Conservation (phyloP, 371 early-diverging fungal genomes). For the Rhizopus arrhizus region DNA sequence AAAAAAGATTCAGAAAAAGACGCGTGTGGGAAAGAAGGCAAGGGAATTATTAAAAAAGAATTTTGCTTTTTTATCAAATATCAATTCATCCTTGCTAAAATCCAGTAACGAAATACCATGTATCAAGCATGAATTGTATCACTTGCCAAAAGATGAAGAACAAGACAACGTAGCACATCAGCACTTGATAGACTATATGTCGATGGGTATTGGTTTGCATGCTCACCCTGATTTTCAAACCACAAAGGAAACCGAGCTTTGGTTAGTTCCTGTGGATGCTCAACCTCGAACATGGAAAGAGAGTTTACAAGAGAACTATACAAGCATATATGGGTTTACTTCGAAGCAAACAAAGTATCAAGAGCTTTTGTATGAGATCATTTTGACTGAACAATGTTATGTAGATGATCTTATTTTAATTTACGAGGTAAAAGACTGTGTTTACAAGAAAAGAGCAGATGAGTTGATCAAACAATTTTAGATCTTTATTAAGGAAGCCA, state of each 20-base stretch:
- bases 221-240: background rate
- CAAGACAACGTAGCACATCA: constrained; percentile 15
- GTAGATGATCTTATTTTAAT: constrained; percentile 62
- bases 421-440: constrained; percentile 49
- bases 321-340: constrained; percentile 9
- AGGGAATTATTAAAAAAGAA: constrained; percentile 24
- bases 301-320: constrained; percentile 7
- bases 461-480: background rate
- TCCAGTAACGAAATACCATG: constrained; percentile 5
- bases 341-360: constrained; percentile 54
- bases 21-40: constrained; percentile 23
- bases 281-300: constrained; percentile 34
- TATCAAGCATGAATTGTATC: background rate
- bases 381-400: constrained; percentile 65
- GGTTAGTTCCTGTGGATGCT: constrained; percentile 8
- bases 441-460: no score
- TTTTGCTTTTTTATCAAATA: constrained; percentile 23
- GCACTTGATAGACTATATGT: background rate
- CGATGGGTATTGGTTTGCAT: background rate
- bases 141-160: constrained; percentile 10
- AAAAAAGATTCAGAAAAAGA: constrained; percentile 15
- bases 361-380: constrained; percentile 68
- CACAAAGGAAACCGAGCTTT: no score
- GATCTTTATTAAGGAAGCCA: constrained; percentile 57
- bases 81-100: constrained; percentile 8